Base-by-base conservation (phyloP, 1,284 basidiomycete species). In the Trichosporon inkin region DNA sequence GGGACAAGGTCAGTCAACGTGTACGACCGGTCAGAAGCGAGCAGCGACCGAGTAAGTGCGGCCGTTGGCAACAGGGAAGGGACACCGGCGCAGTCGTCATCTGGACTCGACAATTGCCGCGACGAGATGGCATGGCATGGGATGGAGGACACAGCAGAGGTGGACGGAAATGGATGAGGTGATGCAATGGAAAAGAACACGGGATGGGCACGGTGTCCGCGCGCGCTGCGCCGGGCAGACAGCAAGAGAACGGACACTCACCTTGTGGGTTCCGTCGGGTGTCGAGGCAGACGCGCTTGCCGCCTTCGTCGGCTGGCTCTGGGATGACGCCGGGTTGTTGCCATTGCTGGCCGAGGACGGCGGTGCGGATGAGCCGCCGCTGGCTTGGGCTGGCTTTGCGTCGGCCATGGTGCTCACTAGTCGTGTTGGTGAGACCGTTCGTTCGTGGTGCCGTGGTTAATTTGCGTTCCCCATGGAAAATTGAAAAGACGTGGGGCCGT, bases 251-350 rank as follows among this genome's bases (percentile, higher is more conserved):
- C 28, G 28, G 28, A 32, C 24, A n/a, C 44, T 49, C 44, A 49
- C 44, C 44, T 49, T 49, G 44, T 49, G 44, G 24, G 44, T 22
- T n/a, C 44, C 44, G 16, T 49, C 44, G 13, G 44, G 44, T 6
- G 44, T 49, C 22, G 44, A 49, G n/a, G 44, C 44, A 22, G 44
- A 49, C 44, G 24, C 22, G 44, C 44, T 49, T 13, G 22, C 44
- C n/a, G 22, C 44, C 44, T 49, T 49, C 8, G 44, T 16, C 44
- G 24, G 44, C 24, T 40, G 38, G 7, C 13, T 16, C 24, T 28
- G 44, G 22, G 24, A 24, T 22, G 41, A 24, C 14, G 10, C 22
- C 14, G 20, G 14, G 17, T 47, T 49, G 44, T 49, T 49, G 44
- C 22, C 44, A 28, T 49, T 49, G 44, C 22, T 24, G 28, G 44